Evolutionary conservation across 371 early-diverging fungal species (phyloP), one percentile per base, ranked within the genome.

Genomic region (Actinomortierella wolfii): DNA sequence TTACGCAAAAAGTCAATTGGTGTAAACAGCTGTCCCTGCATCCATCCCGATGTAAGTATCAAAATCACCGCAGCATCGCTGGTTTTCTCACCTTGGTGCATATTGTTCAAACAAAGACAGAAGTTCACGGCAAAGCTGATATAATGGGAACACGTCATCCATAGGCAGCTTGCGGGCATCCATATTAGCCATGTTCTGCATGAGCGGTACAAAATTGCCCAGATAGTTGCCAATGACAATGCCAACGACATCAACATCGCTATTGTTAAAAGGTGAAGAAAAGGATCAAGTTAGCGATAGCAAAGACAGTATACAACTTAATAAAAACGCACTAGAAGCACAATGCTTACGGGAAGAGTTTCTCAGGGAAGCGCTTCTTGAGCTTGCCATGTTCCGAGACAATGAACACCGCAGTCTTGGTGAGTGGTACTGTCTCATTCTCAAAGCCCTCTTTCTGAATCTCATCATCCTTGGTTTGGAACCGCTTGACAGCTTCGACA

Each of bases 131-230:
- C 74, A 73, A 1, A 62, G 53, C 39, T 73, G 67, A 28, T 73
- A 73, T 15, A 73, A 51, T 23, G 74, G 74, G 52, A 73, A 73
- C 28, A 73, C 74, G 49, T 73, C 74, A 2, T 59, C 51, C 55
- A 63, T 73, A 0, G 74, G 74, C 14, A 73, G 48, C 41, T 73
- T 73, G 25, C 53, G 62, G 34, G 67, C 74, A 44, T 73, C 74
- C 74, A 73, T 73, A 43, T 73, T 73, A 14, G 74, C 74, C 74
- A 73, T 73, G 24, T 73, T 73, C 23, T 73, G 74, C 74, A 73
- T 73, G 48, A 73, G 25, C 5, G 74, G 74, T 6, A 73, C 74
- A 51, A 63, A 73, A 34, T 73, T 73, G 25, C 67, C 51, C 34
- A 73, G 51, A 26, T 73, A 63, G 51, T 67, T 62, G 23, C 67